Evolutionary conservation across 2,329 filamentous ascomycete species (phyloP), one percentile per base, ranked within the genome.

Genomic region (Colletotrichum sp.): DNA sequence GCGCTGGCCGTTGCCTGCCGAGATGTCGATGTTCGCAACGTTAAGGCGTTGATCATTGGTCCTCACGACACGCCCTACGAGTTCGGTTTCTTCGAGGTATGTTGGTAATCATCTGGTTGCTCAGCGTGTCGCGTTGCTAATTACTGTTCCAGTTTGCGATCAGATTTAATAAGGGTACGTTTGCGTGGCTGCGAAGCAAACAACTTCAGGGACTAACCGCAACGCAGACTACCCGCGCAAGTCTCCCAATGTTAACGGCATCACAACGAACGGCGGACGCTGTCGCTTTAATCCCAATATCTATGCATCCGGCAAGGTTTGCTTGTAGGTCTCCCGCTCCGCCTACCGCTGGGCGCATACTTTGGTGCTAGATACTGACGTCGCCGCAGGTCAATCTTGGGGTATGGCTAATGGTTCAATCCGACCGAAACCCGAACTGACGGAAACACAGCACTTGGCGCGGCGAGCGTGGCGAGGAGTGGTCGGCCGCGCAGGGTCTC

Each of bases 201-300:
- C 18, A 14, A 10, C 30, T 56, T 16, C 13, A 38, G n/a, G 7
- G 34, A 59, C 58, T 74, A n/a, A 75, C 55, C 55, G 61, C 21
- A 59, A 58, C n/a, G 32, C 79, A 95, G 96, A 98, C 4, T 99
- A 99, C 81, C 97, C 97, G 7, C 87, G 90, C 64, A 93, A 92
- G 79, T 89, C 91, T 1, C 92, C 92, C 3, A 77, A 79, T 16
- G 92, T 93, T 30, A 91, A 88, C 28, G 93, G 94, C 30, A 90
- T 93, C 56, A 98, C 97, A 0, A 99, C 96, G 2, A 98, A 98
- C 82, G 88, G 90, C n/a, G 96, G 96, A 13, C 90, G 93, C 74
- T 96, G 94, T 81, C 93, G 97, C 9, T 98, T 98, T 88, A 98
- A 98, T 81, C 97, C 97, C 5, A 99, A 99, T 82, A 98, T 99